Conservation (phyloP, 441 rosid species). For the Macaranga tanarius region DNA sequence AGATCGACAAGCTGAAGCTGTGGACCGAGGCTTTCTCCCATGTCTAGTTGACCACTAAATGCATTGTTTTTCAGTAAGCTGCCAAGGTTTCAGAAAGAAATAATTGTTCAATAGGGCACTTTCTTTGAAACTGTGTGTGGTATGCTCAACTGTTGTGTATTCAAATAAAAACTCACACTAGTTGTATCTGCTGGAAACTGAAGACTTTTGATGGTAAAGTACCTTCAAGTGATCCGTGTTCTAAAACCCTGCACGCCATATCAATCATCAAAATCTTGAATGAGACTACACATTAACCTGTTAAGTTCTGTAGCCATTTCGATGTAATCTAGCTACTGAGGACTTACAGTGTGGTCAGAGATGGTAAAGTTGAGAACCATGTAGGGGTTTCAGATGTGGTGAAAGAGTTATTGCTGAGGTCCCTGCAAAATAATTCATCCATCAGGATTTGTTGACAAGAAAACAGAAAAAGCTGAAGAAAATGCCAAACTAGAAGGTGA, state of each 20-base stretch:
- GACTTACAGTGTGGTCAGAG: slow-evolving; percentile 80
- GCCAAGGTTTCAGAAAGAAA: slow-evolving; percentile 23
- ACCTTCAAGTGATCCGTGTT: slow-evolving; percentile 73
- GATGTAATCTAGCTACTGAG: slow-evolving; percentile 4
- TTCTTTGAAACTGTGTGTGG: background rate
- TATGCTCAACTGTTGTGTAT: background rate
- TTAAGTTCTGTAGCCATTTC: slow-evolving; percentile 4
- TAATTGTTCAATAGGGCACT: slow-evolving; percentile 11
- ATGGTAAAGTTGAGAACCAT: slow-evolving; percentile 85
- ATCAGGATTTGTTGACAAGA: slow-evolving; percentile 9
- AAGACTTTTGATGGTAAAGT: slow-evolving; percentile 63
- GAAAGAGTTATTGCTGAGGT: slow-evolving; percentile 83
- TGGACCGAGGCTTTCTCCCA: slow-evolving; percentile 60
- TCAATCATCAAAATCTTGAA: slow-evolving; percentile 8
- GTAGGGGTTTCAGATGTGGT: slow-evolving; percentile 66
- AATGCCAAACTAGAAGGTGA: slow-evolving; percentile 6
- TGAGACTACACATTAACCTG: slow-evolving; percentile 15
- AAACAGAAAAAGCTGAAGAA: background rate
- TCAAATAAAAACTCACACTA: slow-evolving; percentile 57
- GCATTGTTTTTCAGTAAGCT: slow-evolving; percentile 75
- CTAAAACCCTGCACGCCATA: slow-evolving; percentile 55
- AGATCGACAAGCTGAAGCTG: slow-evolving; percentile 74
- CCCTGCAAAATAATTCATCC: slow-evolving; percentile 48
- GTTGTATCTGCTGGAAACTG: slow-evolving; percentile 73
- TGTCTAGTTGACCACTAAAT: slow-evolving; percentile 62